Conservation (phyloP, 1,284 basidiomycete species). For the Malassezia furfur region DNA sequence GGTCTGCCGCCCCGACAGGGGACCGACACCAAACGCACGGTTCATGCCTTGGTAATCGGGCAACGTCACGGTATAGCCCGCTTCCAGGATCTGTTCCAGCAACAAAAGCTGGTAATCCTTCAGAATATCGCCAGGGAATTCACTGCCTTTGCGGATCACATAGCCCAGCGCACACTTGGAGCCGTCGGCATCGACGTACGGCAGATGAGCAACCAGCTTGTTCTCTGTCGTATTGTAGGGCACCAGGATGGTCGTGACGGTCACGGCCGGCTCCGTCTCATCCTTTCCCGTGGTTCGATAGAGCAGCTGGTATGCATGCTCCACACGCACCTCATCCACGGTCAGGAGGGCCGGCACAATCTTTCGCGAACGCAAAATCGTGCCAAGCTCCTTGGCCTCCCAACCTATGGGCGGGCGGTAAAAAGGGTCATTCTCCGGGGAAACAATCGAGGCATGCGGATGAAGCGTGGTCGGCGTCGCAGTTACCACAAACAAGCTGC, state of each 20-base stretch:
- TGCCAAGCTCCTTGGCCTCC: constrained; percentile 19
- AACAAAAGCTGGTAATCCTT: background rate
- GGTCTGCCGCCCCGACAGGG: constrained; percentile 23
- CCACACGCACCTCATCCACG: constrained; percentile 14
- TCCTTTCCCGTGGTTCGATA: constrained; percentile 22
- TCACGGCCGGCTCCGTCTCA: constrained; percentile 1
- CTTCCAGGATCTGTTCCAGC: background rate
- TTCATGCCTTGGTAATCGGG: constrained; percentile 30
- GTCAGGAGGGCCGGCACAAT: background rate
- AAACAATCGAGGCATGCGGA: background rate
- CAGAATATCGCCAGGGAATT: background rate
- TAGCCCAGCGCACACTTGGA: constrained; percentile 27
- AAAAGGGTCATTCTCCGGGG: constrained; percentile 9
- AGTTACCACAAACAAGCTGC: background rate
- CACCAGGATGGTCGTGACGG: constrained; percentile 25
- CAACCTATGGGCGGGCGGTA: constrained; percentile 24
- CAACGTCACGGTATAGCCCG: constrained; percentile 32
- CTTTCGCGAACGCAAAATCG: constrained; percentile 23
- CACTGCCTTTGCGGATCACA: constrained; percentile 17
- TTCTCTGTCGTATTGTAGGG: constrained; percentile 21
- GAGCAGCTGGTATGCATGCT: constrained; percentile 21
- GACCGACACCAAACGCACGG: constrained; percentile 25
- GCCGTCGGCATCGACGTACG: constrained; percentile 22
- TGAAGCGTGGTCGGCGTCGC: background rate
- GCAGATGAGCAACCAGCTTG: constrained; percentile 24